Percentiles rank a stretch among this genome's conserved stretches.
Evolutionary conservation across 2,329 filamentous ascomycete species (phyloP).

Genomic region (Cercospora sojina): DNA sequence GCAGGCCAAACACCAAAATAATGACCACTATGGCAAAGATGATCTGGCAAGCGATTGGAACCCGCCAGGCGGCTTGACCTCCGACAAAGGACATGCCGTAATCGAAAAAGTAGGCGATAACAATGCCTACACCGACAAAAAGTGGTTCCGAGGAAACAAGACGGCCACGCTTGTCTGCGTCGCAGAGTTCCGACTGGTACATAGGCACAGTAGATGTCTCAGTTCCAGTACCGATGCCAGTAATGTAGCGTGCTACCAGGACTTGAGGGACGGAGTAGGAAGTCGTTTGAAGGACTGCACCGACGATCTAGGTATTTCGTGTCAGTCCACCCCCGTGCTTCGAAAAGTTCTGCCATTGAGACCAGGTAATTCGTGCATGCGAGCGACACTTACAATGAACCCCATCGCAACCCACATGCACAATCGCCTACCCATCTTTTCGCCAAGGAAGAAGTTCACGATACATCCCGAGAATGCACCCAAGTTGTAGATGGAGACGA

Average conservation of each 20-base stretch:
- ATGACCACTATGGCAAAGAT: slow-evolving; percentile 42
- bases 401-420: slow-evolving; percentile 49
- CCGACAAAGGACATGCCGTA: slow-evolving; percentile 42
- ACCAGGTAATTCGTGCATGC: not conserved
- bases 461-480: slow-evolving; percentile 60
- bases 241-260: slow-evolving; percentile 49
- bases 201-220: slow-evolving; percentile 50
- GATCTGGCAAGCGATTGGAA: slow-evolving; percentile 50
- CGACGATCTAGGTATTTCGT: slow-evolving; percentile 35
- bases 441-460: slow-evolving; percentile 50
- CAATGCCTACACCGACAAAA: slow-evolving; percentile 39
- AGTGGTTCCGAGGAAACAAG: slow-evolving; percentile 39
- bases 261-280: slow-evolving; percentile 48
- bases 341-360: not conserved
- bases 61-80: slow-evolving; percentile 48
- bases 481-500: slow-evolving; percentile 56
- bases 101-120: slow-evolving; percentile 38
- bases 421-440: slow-evolving; percentile 50
- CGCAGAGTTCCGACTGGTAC: slow-evolving; percentile 39
- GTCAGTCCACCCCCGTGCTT: not conserved
- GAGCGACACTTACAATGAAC: slow-evolving; percentile 38
- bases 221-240: slow-evolving; percentile 51
- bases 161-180: slow-evolving; percentile 37
- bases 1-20: slow-evolving; percentile 42
- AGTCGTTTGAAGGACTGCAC: slow-evolving; percentile 48